phyloP scores from a whole-genome alignment of 306 rosid genomes.

The Casuarina equisetifolia region DNA sequence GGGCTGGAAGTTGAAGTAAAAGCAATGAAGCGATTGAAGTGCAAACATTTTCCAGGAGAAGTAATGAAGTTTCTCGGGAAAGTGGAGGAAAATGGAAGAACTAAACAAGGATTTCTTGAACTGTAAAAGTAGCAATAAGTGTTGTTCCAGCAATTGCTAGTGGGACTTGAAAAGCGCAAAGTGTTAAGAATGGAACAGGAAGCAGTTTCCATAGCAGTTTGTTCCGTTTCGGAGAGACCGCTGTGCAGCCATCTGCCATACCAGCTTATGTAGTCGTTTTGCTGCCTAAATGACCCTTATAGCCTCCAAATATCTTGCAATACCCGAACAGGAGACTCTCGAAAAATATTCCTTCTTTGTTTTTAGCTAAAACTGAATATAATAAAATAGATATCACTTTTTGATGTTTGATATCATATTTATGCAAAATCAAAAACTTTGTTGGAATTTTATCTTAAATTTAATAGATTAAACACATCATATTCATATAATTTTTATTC shows the following conservation, averaged over 20 bases:
- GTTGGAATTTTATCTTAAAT: too few species aligned
- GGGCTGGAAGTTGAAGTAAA: constrained; percentile 41
- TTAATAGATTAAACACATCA: too few species aligned
- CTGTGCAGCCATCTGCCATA: neutral
- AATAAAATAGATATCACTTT: too few species aligned
- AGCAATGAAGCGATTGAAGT: constrained; percentile 33
- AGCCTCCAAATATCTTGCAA: neutral
- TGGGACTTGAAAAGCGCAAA: neutral
- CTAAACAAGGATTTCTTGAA: neutral
- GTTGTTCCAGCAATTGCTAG: neutral
- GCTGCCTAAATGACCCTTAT: neutral
- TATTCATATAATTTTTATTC: too few species aligned
- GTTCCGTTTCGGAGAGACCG: neutral
- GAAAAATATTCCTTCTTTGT: too few species aligned
- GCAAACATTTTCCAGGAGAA: constrained; percentile 44
- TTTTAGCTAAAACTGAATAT: too few species aligned
- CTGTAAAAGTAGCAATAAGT: neutral
- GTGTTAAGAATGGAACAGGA: neutral
- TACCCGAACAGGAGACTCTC: too few species aligned
- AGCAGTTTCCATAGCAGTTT: neutral
- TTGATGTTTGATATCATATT: too few species aligned
- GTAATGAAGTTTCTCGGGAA: constrained; percentile 17
- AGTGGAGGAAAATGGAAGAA: constrained; percentile 18
- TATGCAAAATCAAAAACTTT: too few species aligned
- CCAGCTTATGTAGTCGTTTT: neutral